Evolutionary conservation across 345 rosid genomes (phyloP).

Genomic region (Corymbia maculata): DNA sequence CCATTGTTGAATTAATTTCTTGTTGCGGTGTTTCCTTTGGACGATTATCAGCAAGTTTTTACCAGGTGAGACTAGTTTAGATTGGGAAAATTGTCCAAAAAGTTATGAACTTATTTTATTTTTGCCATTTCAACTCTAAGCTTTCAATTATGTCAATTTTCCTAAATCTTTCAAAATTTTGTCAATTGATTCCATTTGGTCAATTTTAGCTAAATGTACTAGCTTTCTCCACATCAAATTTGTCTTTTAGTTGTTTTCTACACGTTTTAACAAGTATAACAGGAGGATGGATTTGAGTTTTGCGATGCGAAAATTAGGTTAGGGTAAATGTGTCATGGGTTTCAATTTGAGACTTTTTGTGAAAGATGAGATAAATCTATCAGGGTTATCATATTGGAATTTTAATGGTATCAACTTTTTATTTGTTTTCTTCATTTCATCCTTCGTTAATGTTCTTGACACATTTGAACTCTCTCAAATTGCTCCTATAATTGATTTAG

Average conservation of each 20-base stretch:
- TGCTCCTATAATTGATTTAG: not conserved
- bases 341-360: not conserved
- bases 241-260: not conserved
- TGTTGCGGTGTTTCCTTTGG: not conserved
- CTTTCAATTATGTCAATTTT: no score
- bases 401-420: no score
- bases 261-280: no score
- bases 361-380: no score
- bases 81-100: no score
- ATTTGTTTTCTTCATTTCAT: not conserved
- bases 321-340: not conserved
- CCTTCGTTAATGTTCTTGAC: not conserved
- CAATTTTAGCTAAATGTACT: no score
- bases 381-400: fast-evolving
- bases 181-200: fast-evolving
- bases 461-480: not conserved
- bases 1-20: not conserved
- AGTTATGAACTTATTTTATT: fast-evolving
- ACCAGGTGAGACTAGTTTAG: not conserved
- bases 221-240: not conserved
- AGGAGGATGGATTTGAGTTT: not conserved
- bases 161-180: no score
- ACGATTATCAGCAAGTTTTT: not conserved
- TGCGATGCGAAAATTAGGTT: fast-evolving
- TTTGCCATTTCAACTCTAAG: no score